Evolutionary conservation across 2,329 filamentous ascomycete species (phyloP), one percentile per base, ranked within the genome.

Genomic region (Calonectria leucothoes): DNA sequence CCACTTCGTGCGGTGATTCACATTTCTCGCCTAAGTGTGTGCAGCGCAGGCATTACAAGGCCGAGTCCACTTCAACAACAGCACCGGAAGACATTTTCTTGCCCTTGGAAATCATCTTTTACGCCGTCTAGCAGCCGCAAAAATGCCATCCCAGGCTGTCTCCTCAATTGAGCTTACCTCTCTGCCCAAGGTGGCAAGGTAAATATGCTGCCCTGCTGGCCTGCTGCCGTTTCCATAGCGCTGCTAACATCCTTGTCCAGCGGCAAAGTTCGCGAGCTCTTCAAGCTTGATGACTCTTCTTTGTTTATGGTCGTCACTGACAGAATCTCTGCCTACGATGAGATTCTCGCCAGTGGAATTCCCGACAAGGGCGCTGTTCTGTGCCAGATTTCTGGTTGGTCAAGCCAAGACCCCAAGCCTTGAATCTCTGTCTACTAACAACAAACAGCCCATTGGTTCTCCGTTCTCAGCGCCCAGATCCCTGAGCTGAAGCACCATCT

Each of bases 261-360:
- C 31, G 87, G 89, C 79, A 97, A 97, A 86, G 95, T 97, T 31
- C 92, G 95, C 81, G 94, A 97, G 81, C 89, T 97, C 45, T 98
- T 95, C 84, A 88, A 91, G 74, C 87, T 97, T 68, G 91, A 94
- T 82, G 91, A 95, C 83, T 72, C 79, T 52, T 93, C 91, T 3
- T 90, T 98, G 6, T 92, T 98, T 70, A 96, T 98, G 82, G 92
- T 96, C 69, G 93, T 94, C 29, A 94, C 94, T 17, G 96, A 98
- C 86, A 93, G 97, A 78, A 97, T 98, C 83, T 98, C 95, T 29
- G 97, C 97, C 70, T 98, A 96, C 88, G 96, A 98, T 89, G 95
- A 97, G 79, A 92, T 98, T 79, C 92, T 98, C 89, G 87, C 91
- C 80, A 98, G 97, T 80, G 87, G 87, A 76, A 87, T 90, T 65